These are phyloP conservation scores for Bassia scoparia DNA, from an alignment of 148 eudicot genomes.

Conservation along the genomic window DNA sequence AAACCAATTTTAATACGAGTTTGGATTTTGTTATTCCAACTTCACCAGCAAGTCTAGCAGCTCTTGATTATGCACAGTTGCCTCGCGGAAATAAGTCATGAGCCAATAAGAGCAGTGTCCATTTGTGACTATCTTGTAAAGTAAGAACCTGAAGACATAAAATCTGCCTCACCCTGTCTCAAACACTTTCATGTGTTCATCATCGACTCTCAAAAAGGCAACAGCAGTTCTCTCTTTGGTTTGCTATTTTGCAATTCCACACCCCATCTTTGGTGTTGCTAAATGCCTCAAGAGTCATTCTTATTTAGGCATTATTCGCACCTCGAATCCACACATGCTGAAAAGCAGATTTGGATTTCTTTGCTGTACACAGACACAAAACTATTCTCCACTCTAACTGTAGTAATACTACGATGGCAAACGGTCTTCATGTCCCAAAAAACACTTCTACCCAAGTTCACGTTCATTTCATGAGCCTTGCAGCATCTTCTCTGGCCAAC, in stretches of 20 bases:
- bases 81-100: constrained; percentile 99
- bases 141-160: constrained; percentile 99
- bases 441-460: constrained; percentile 97
- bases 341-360: constrained; percentile 95
- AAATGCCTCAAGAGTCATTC: constrained; percentile 98
- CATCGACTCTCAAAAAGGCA: constrained; percentile 97
- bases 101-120: constrained; percentile 96
- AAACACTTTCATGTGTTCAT: constrained; percentile 96
- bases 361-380: constrained; percentile 98
- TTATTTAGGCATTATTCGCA: constrained; percentile 91
- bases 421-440: constrained; percentile 99
- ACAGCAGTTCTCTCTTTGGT: constrained; percentile 96
- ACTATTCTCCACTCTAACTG: constrained; percentile 95
- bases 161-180: constrained; percentile 96
- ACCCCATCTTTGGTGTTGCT: constrained; percentile 96
- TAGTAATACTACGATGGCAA: constrained; percentile 91
- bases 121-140: constrained; percentile 95
- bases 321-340: constrained; percentile 99
- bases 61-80: constrained; percentile 98
- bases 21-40: constrained; percentile 97
- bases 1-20: constrained; percentile 98
- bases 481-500: constrained; percentile 99
- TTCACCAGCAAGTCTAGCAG: constrained; percentile 88
- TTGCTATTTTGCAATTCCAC: constrained; percentile 98
- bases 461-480: constrained; percentile 98